These are phyloP conservation scores for Yarrowia sp. DNA, from an alignment of 805 yeast genomes.

Conservation along the genomic window DNA sequence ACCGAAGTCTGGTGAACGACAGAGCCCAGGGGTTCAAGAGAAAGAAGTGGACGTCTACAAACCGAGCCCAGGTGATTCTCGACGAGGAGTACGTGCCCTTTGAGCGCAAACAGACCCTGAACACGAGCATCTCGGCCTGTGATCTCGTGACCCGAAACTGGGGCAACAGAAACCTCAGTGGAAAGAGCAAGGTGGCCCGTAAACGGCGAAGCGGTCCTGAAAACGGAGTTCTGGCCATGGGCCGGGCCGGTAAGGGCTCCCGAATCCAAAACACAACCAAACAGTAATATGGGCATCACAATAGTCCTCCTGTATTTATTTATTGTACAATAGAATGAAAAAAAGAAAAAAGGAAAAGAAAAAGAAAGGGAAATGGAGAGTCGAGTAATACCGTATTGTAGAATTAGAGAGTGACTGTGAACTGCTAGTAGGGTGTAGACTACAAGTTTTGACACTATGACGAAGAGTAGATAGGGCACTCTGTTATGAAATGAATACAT, in stretches of 20 bases:
- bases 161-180: conserved; percentile 34
- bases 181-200: conserved; percentile 14
- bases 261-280: neutral
- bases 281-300: neutral
- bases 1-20: conserved; percentile 23
- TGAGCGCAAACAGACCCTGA: neutral
- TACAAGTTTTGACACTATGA: too few species aligned
- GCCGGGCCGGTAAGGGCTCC: conserved; percentile 28
- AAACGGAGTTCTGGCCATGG: conserved; percentile 12
- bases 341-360: too few species aligned
- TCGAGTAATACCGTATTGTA: too few species aligned
- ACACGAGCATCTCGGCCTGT: conserved; percentile 6
- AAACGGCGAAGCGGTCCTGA: conserved; percentile 28
- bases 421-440: too few species aligned
- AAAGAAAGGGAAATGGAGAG: too few species aligned
- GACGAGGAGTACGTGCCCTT: conserved; percentile 32
- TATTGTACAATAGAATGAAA: conserved; percentile 14
- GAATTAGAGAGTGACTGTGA: too few species aligned
- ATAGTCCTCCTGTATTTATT: conserved; percentile 15
- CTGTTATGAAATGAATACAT: too few species aligned
- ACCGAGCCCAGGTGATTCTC: conserved; percentile 14
- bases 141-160: conserved; percentile 28
- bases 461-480: too few species aligned
- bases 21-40: conserved; percentile 13
- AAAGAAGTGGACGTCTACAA: conserved; percentile 8